Percentiles rank a stretch among this genome's conserved stretches.
Conservation (phyloP, 2,329 filamentous ascomycete species). For the Trichoderma sp. region DNA sequence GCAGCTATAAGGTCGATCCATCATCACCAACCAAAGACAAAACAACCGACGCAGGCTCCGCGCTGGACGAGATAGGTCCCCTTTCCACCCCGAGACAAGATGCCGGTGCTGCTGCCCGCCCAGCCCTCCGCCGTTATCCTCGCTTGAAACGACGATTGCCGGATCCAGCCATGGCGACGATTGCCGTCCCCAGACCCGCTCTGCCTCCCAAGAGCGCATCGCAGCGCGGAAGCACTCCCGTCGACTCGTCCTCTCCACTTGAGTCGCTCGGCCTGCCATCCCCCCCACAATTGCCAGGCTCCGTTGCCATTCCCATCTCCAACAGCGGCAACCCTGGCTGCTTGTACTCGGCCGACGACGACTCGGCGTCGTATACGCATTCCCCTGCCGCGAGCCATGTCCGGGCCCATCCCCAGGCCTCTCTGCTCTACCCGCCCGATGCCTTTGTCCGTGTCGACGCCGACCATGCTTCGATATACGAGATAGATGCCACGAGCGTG, state of each 20-base stretch:
- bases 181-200: slow-evolving; percentile 55
- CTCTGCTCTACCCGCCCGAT: slow-evolving; percentile 74
- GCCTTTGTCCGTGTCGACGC: slow-evolving; percentile 57
- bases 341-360: slow-evolving; percentile 77
- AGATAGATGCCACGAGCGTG: slow-evolving; percentile 69
- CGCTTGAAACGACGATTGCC: slow-evolving; percentile 3
- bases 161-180: slow-evolving; percentile 53
- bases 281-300: slow-evolving; percentile 34
- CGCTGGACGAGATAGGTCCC: slow-evolving; percentile 12
- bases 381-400: slow-evolving; percentile 66
- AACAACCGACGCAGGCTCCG: neutral
- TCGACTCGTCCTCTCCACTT: slow-evolving; percentile 48
- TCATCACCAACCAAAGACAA: neutral
- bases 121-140: neutral
- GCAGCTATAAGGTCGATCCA: neutral
- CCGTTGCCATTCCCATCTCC: slow-evolving; percentile 58
- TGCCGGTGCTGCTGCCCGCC: slow-evolving; percentile 18
- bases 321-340: slow-evolving; percentile 79
- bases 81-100: slow-evolving; percentile 1
- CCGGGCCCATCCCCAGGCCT: slow-evolving; percentile 59
- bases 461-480: slow-evolving; percentile 65
- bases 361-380: slow-evolving; percentile 56
- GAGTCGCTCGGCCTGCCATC: slow-evolving; percentile 35
- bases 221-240: slow-evolving; percentile 44
- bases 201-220: slow-evolving; percentile 48